Evolutionary conservation across 2,329 filamentous ascomycete genomes (phyloP).

Genomic region (Dactylellina haptotyla): DNA sequence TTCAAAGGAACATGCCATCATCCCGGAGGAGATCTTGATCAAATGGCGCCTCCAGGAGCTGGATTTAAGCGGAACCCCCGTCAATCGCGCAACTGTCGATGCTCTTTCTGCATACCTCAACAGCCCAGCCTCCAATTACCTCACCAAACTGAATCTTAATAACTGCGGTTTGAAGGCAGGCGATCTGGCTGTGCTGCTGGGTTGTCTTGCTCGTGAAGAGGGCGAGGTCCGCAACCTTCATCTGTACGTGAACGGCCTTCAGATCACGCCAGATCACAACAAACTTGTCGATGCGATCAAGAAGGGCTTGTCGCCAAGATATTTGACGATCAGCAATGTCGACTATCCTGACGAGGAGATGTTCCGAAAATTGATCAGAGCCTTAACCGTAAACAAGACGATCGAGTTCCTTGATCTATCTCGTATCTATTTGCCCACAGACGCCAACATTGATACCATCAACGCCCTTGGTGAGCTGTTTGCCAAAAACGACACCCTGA

Average conservation of each 20-base stretch:
- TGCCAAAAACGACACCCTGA: slow-evolving; percentile 72
- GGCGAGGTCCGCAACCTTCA: slow-evolving; percentile 70
- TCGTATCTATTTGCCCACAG: slow-evolving; percentile 74
- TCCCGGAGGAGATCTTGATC: slow-evolving; percentile 73
- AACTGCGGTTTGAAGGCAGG: slow-evolving; percentile 73
- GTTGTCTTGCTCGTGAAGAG: slow-evolving; percentile 69
- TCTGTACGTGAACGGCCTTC: slow-evolving; percentile 66
- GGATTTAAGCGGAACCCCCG: slow-evolving; percentile 71
- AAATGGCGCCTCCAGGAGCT: slow-evolving; percentile 75
- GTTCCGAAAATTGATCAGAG: slow-evolving; percentile 72
- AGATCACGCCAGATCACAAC: slow-evolving; percentile 62
- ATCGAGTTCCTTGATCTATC: slow-evolving; percentile 75
- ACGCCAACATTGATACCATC: slow-evolving; percentile 75
- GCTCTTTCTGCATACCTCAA: slow-evolving; percentile 73
- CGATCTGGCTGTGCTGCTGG: slow-evolving; percentile 73
- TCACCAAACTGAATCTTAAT: slow-evolving; percentile 72
- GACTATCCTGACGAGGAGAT: slow-evolving; percentile 74
- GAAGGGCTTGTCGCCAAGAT: slow-evolving; percentile 69
- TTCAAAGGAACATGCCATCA: slow-evolving; percentile 56
- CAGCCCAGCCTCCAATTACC: slow-evolving; percentile 69
- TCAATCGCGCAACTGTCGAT: slow-evolving; percentile 67
- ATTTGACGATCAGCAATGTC: slow-evolving; percentile 74
- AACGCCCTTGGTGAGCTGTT: slow-evolving; percentile 72
- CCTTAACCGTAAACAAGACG: slow-evolving; percentile 71
- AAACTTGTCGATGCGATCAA: slow-evolving; percentile 67